Conservation (phyloP, 768 basidiomycete genomes). For the Boletus sp. region DNA sequence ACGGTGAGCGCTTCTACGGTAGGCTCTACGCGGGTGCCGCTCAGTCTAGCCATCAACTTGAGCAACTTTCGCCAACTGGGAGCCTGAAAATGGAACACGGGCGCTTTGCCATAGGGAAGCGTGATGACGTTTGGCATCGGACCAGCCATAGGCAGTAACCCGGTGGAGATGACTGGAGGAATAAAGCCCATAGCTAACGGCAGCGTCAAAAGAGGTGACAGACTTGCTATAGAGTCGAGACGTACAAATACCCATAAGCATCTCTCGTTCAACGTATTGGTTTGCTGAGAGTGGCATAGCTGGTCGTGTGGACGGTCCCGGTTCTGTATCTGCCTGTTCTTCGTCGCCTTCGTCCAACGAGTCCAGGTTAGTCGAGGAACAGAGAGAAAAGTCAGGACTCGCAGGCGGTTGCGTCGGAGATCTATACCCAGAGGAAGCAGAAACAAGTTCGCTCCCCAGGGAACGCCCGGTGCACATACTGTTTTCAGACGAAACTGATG, state of each 20-base stretch:
- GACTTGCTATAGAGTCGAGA: constrained; percentile 20
- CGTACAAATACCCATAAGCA: constrained; percentile 64
- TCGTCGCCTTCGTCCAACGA: constrained; percentile 20
- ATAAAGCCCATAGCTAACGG: constrained; percentile 65
- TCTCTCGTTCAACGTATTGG: constrained; percentile 55
- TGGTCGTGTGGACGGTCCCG: constrained; percentile 16
- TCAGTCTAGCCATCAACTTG: constrained; percentile 71
- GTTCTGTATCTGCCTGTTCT: constrained; percentile 10
- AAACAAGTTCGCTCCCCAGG: constrained; percentile 12
- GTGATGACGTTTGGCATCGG: constrained; percentile 72
- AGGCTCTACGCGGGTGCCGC: constrained; percentile 68
- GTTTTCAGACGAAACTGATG: constrained; percentile 27
- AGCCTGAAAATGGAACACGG: constrained; percentile 70
- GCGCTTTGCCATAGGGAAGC: constrained; percentile 65
- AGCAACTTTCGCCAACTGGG: constrained; percentile 73
- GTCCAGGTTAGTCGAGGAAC: constrained; percentile 13
- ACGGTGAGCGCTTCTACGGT: constrained; percentile 64
- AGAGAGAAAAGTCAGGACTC: constrained; percentile 25
- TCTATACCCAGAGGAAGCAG: constrained; percentile 13
- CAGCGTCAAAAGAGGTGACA: constrained; percentile 6
- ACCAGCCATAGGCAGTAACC: constrained; percentile 46
- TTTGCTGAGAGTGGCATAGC: constrained; percentile 26
- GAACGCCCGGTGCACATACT: constrained; percentile 12
- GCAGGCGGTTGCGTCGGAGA: constrained; percentile 18
- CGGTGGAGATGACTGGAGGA: constrained; percentile 51